phyloP scores from a whole-genome alignment of 2,329 filamentous ascomycete genomes.

The Pseudofabraea citricarpa region DNA sequence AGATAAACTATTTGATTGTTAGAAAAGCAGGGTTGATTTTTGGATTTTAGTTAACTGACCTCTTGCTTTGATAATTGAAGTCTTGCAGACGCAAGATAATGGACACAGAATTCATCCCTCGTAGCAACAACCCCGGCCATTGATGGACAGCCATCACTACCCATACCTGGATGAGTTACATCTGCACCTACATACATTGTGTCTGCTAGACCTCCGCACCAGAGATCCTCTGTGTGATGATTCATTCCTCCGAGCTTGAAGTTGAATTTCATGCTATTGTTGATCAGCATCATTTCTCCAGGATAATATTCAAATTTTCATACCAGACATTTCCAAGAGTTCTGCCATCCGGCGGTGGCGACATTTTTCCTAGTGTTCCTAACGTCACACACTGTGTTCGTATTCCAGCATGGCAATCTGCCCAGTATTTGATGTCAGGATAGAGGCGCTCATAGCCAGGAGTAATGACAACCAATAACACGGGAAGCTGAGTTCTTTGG shows the following conservation, averaged over 20 bases:
- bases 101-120: not conserved
- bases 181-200: constrained; percentile 38
- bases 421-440: constrained; percentile 10
- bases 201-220: not conserved
- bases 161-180: constrained; percentile 33
- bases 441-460: constrained; percentile 4
- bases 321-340: too few species aligned
- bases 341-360: too few species aligned
- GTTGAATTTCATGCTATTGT: constrained; percentile 21
- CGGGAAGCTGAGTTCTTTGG: too few species aligned
- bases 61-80: constrained; percentile 5
- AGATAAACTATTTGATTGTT: not conserved
- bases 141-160: constrained; percentile 5
- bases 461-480: not conserved
- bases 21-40: not conserved
- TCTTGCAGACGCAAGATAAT: constrained; percentile 7
- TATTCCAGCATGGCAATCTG: constrained; percentile 8
- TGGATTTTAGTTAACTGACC: not conserved
- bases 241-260: constrained; percentile 17
- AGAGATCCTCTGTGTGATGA: constrained; percentile 8
- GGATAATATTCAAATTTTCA: too few species aligned
- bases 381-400: constrained; percentile 9
- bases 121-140: constrained; percentile 5
- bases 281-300: too few species aligned
- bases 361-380: not conserved